Percentiles rank a stretch among this genome's conserved stretches.
Evolutionary conservation across 768 basidiomycete genomes (phyloP).

Genomic region (Cystofilobasidium capitatum): DNA sequence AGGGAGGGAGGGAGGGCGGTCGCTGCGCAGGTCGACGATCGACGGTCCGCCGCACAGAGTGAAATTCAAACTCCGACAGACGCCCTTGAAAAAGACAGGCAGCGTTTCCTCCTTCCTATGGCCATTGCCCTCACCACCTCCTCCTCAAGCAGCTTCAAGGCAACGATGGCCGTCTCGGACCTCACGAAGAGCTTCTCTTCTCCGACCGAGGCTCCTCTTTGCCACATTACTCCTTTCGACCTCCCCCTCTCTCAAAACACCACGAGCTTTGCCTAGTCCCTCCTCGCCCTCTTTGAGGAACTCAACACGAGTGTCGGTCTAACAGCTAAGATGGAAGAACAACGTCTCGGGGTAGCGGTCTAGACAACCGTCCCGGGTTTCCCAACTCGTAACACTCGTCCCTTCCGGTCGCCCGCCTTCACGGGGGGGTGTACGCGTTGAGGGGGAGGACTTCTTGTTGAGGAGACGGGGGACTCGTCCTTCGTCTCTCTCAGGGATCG

Average conservation of each 20-base stretch:
- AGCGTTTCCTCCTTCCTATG: too few relatives aligned
- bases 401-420: background rate
- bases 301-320: background rate
- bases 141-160: too few relatives aligned
- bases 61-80: too few relatives aligned
- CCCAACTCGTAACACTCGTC: too few relatives aligned
- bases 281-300: background rate
- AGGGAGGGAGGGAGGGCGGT: too few relatives aligned
- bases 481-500: too few relatives aligned
- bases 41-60: too few relatives aligned
- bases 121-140: too few relatives aligned
- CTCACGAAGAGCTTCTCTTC: background rate
- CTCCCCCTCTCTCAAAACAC: background rate
- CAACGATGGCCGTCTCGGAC: background rate
- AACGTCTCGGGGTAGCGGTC: background rate
- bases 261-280: slow-evolving; percentile 3
- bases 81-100: too few relatives aligned
- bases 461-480: too few relatives aligned
- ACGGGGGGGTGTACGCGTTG: background rate
- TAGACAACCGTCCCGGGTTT: slow-evolving; percentile 1
- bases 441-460: background rate
- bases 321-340: background rate
- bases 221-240: background rate
- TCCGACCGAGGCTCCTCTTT: background rate
- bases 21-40: too few relatives aligned